Evolutionary conservation across 148 eudicot genomes (phyloP).

Genomic region (Heliamphora exappendiculata): DNA sequence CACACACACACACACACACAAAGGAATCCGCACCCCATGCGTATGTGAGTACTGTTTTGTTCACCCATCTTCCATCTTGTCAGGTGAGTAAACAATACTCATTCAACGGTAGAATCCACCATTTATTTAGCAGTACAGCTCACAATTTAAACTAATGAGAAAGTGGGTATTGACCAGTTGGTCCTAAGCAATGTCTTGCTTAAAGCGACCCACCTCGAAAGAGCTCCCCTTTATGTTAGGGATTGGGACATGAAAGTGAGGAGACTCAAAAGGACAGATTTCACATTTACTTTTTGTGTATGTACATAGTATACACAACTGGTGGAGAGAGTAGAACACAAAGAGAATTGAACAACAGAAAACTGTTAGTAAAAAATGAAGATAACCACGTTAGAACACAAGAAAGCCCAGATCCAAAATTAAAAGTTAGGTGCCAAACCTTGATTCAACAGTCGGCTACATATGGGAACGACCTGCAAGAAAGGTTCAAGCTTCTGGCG

Average conservation of each 20-base stretch:
- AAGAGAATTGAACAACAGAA: constrained; percentile 1
- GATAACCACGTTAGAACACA: not conserved
- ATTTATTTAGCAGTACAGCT: no score
- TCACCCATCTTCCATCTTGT: no score
- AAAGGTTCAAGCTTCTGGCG: constrained; percentile 39
- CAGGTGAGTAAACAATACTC: no score
- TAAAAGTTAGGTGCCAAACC: constrained; percentile 19
- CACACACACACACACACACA: not conserved
- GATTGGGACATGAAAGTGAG: no score
- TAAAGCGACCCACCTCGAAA: no score
- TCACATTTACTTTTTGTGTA: not conserved
- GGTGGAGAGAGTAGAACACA: not conserved
- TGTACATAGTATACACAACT: not conserved
- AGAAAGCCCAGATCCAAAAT: constrained; percentile 21
- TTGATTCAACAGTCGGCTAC: constrained; percentile 40
- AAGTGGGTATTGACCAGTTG: no score
- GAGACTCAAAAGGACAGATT: no score
- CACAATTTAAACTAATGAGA: no score
- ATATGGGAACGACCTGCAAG: constrained; percentile 35
- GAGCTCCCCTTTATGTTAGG: no score
- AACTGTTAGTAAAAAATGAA: not conserved
- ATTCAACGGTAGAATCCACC: no score
- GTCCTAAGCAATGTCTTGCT: no score
- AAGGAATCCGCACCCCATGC: not conserved
- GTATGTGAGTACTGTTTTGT: no score